Evolutionary conservation across 2,329 filamentous ascomycete species (phyloP), one percentile per base, ranked within the genome.

Genomic region (Sporothrix schenckii): DNA sequence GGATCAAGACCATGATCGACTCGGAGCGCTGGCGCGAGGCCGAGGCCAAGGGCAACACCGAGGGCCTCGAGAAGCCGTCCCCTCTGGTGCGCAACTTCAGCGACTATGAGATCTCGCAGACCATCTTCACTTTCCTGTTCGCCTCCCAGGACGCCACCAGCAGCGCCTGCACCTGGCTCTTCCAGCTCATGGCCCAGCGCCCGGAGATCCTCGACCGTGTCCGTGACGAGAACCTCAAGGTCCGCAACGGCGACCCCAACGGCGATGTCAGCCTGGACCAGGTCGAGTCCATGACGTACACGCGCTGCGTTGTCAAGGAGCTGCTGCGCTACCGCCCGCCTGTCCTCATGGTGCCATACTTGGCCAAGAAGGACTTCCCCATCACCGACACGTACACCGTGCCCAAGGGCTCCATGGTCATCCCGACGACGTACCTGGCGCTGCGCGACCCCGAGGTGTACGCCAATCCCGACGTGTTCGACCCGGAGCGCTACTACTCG

Each of bases 91-190:
- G 94, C 78, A 89, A 92, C 75, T 98, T 97, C 81, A 89, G 86
- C 80, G 92, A 98, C 79, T 91, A 90, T 77, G 94, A 98, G 81
- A 97, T 98, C 77, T 87, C 92, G 70, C 92, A 95, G 84, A 97
- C 94, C 30, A 80, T 98, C 77, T 97, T 97, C 83, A 97, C 94
- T 66, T 97, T 98, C 85, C 86, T 98, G 72, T 98, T 98, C 81
- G 94, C 95, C 72, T 97, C 94, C 3, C 95, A 98, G 82, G 95
- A 99, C 80, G 95, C 95, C 74, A 97, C 95, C 73, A 95, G 91
- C 82, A 96, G 92, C 77, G 94, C 95, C 72, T 89, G 88, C 77
- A 97, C 94, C 68, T 98, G 95, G 93, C 83, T 98, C 74, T 97
- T 97, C 86, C 95, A 99, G 83, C 87, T 93, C 77, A 90, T 93